Conservation (phyloP, 2,329 filamentous ascomycete species). For the Stachybotrys elegans region DNA sequence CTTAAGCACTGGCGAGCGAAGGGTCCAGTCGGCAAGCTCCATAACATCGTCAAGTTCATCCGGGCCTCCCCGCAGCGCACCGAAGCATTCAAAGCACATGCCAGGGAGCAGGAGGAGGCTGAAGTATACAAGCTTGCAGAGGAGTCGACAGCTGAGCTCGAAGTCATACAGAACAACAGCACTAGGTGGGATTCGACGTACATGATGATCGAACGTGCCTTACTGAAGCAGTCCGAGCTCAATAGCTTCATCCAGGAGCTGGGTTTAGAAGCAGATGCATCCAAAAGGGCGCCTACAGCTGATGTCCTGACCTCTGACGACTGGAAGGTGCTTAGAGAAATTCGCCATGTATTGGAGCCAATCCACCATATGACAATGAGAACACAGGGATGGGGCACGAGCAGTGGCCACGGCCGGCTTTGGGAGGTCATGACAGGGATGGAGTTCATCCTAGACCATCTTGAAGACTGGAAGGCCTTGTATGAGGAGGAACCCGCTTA, state of each 20-base stretch:
- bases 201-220: constrained; percentile 7
- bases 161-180: constrained; percentile 8
- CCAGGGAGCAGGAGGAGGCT: constrained; percentile 5
- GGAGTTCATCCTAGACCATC: constrained; percentile 6
- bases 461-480: constrained; percentile 7
- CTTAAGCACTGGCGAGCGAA: not conserved
- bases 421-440: constrained; percentile 8
- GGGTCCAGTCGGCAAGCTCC: not conserved
- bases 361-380: constrained; percentile 6
- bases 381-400: constrained; percentile 6
- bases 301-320: constrained; percentile 4
- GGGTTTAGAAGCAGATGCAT: constrained; percentile 4
- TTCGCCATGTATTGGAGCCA: constrained; percentile 3
- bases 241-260: constrained; percentile 1
- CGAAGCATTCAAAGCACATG: constrained; percentile 6
- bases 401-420: constrained; percentile 4
- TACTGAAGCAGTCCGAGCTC: constrained; percentile 7
- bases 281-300: constrained; percentile 2
- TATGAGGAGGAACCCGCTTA: constrained; percentile 3
- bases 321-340: constrained; percentile 7
- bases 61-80: constrained; percentile 5
- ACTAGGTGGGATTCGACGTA: constrained; percentile 6
- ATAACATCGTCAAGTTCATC: constrained; percentile 5
- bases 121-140: constrained; percentile 7
- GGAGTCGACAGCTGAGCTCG: constrained; percentile 6